phyloP scores from a whole-genome alignment of 768 basidiomycete genomes.

The Erythrobasidium yunnanense region DNA sequence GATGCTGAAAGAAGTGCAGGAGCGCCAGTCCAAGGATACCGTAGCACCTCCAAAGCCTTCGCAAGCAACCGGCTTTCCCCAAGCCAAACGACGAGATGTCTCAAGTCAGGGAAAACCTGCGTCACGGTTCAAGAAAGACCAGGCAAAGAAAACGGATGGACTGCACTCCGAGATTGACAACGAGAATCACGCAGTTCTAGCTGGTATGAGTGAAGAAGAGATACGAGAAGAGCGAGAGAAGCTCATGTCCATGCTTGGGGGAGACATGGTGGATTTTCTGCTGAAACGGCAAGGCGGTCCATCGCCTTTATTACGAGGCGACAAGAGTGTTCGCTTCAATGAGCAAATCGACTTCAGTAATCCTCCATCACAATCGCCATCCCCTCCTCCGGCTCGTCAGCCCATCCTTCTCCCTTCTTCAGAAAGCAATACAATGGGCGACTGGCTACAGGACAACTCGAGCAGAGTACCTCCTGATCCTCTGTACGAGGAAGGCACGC shows the following conservation, averaged over 20 bases:
- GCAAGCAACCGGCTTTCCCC: slow-evolving; percentile 12
- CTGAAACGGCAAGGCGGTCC: background rate
- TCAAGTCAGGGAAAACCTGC: background rate
- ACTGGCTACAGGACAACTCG: background rate
- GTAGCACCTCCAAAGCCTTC: background rate
- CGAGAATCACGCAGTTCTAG: background rate
- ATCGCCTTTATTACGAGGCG: background rate
- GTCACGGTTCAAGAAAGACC: slow-evolving; percentile 1
- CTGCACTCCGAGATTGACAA: slow-evolving; percentile 1
- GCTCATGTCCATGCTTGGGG: slow-evolving; percentile 7
- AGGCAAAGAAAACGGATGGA: background rate
- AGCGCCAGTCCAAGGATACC: background rate
- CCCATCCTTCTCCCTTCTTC: slow-evolving; percentile 9
- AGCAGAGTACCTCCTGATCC: background rate
- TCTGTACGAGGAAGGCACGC: background rate
- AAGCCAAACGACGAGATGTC: background rate
- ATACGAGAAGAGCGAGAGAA: slow-evolving; percentile 11
- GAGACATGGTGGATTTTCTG: slow-evolving; percentile 16
- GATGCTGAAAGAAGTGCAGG: background rate
- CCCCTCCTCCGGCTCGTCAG: background rate
- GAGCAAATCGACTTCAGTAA: slow-evolving; percentile 13
- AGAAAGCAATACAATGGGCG: background rate
- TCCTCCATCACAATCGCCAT: slow-evolving; percentile 22
- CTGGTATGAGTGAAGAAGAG: slow-evolving; percentile 11
- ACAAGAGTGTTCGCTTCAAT: slow-evolving; percentile 11